phyloP scores from a whole-genome alignment of 345 rosid species.

The Gossypium herbaceum region DNA sequence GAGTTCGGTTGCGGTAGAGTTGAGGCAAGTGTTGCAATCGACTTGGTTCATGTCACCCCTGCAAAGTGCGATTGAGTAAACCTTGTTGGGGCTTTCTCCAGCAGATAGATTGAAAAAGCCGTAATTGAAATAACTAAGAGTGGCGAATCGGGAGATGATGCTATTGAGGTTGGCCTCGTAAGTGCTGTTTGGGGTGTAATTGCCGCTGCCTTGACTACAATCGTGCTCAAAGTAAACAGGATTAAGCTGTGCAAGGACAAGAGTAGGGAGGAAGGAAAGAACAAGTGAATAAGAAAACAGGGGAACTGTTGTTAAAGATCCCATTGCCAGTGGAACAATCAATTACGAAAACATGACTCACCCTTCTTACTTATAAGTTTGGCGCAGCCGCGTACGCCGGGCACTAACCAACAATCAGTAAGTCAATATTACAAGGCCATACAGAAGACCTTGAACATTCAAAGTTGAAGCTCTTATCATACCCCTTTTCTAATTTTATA shows the following conservation, averaged over 20 bases:
- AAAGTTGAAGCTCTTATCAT: no score
- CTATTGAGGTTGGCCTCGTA: neutral
- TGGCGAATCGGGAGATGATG: neutral
- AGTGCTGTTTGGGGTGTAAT: neutral
- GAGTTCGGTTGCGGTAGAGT: conserved; percentile 19
- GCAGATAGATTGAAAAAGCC: neutral
- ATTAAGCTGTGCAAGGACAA: neutral
- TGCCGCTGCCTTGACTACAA: neutral
- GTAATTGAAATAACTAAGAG: neutral
- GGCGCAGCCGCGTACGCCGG: neutral
- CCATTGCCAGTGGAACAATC: neutral
- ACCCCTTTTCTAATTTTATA: no score
- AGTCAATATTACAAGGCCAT: no score
- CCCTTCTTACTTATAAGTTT: neutral
- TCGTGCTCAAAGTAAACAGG: neutral
- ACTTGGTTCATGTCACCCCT: neutral
- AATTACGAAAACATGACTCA: neutral
- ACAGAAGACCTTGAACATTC: no score
- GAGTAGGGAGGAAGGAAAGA: neutral
- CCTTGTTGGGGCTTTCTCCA: neutral
- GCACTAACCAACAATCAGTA: no score
- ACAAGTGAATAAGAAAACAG: neutral
- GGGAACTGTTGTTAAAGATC: neutral
- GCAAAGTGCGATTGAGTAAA: neutral
- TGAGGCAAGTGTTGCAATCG: conserved; percentile 31